Percentiles rank a stretch among this genome's conserved stretches.
Conservation (phyloP, 768 basidiomycete genomes). For the Xanthoconium purpureum region DNA sequence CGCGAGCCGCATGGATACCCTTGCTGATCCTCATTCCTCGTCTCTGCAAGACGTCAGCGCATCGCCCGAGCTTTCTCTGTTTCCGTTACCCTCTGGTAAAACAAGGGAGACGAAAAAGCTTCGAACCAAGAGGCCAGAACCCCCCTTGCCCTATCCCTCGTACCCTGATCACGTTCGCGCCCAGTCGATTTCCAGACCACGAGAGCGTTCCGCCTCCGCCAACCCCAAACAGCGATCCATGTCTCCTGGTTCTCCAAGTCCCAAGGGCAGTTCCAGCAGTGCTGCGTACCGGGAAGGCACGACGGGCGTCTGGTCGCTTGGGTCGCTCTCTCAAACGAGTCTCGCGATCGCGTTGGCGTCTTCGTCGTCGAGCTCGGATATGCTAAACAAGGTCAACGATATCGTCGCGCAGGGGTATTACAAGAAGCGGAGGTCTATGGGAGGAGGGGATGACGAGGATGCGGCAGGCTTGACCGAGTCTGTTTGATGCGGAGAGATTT, state of each 20-base stretch:
- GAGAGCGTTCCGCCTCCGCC: not conserved
- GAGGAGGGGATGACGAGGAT: not conserved
- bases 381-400: conserved; percentile 34
- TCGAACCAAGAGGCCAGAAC: conserved; percentile 2
- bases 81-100: conserved; percentile 16
- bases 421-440: conserved; percentile 8
- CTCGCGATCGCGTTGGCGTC: conserved; percentile 22
- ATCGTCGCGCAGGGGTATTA: conserved; percentile 38
- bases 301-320: conserved; percentile 10
- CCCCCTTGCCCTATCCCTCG: conserved; percentile 24
- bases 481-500: not conserved
- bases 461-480: not conserved
- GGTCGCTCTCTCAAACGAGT: conserved; percentile 23
- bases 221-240: not conserved
- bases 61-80: conserved; percentile 17
- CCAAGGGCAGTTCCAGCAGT: conserved; percentile 7
- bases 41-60: not conserved
- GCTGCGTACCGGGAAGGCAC: conserved; percentile 1
- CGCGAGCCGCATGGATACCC: not conserved
- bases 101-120: conserved; percentile 5
- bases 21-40: not conserved
- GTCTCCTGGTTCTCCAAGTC: conserved; percentile 8
- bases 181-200: not conserved
- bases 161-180: conserved; percentile 9
- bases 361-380: conserved; percentile 19